Evolutionary conservation across 1,284 basidiomycete genomes (phyloP), one percentile per base, ranked within the genome.

Genomic region (Ceratobasidium sp.): DNA sequence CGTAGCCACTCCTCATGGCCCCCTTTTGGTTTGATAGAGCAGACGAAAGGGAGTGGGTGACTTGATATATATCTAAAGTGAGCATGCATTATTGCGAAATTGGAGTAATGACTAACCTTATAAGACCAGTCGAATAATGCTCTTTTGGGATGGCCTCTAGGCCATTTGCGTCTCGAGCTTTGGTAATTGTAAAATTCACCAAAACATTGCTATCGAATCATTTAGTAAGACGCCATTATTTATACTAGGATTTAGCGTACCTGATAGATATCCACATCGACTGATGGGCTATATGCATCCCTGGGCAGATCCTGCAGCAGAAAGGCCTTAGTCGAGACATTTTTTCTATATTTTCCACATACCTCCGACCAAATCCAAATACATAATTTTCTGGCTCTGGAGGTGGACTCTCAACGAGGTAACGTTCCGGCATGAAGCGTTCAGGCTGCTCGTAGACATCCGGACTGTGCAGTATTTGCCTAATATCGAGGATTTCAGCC

Each of bases 371-470:
- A 56, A 64, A 75, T 15, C 71, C 71, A 65, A 75, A 75, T 4
- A 61, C 61, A 56, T 64, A 75, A n/a, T 47, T 53, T 42, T 75
- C 71, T 5, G 71, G 71, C 47, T 54, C 45, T 6, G 71, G 71
- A 35, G 88, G 85, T 81, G 91, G 89, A 20, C 90, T 85, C 71
- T 92, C 89, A 81, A 95, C 93, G 65, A 99, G 87, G 96, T 96
- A 99, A 79, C 97, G 92, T 83, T 98, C 97, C 6, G 98, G 97
- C 35, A 86, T 81, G 84, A 99, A 92, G 77, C 85, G 83, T 53
- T 97, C 94, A 1, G 97, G 96, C 76, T 97, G 89, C 37, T 95
- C 94, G 87, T 94, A 99, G 73, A 96, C 91, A 58, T 87, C 86
- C 23, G 93, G 89, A 84, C 99, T 97, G 84, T 99, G 97, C 65